These are phyloP conservation scores for Pogostemon cablin DNA, from an alignment of 257 asterid genomes.

Conservation along the genomic window DNA sequence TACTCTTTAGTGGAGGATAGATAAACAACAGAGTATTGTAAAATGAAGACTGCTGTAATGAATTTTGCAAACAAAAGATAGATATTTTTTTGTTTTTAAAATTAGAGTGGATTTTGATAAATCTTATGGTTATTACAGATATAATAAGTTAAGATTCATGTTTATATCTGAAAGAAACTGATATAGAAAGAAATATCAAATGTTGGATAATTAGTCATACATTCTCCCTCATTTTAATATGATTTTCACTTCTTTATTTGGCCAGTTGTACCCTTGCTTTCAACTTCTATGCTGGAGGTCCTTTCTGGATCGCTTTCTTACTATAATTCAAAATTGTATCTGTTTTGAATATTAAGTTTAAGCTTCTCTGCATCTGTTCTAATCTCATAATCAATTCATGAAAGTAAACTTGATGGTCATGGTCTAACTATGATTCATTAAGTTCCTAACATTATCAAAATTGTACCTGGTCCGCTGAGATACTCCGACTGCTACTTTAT, in stretches of 20 bases:
- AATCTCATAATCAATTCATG: too few species aligned
- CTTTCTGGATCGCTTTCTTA: background rate
- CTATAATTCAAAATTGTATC: background rate
- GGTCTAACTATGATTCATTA: too few species aligned
- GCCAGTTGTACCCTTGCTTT: slow-evolving; percentile 12
- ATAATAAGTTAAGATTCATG: background rate
- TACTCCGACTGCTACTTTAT: background rate
- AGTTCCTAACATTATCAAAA: background rate
- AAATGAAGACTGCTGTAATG: background rate
- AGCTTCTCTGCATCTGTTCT: too few species aligned
- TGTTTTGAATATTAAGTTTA: slow-evolving; percentile 3
- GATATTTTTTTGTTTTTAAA: background rate
- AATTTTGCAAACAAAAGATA: slow-evolving; percentile 1
- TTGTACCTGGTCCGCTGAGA: background rate
- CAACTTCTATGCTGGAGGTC: slow-evolving; percentile 1
- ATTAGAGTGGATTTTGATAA: background rate
- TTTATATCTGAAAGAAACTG: slow-evolving; percentile 8
- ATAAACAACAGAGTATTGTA: slow-evolving; percentile 17
- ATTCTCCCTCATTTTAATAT: background rate
- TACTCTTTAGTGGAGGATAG: background rate
- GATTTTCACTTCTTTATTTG: slow-evolving; percentile 8
- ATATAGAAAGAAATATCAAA: background rate
- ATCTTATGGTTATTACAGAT: background rate
- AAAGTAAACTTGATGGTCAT: too few species aligned
- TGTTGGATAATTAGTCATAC: background rate